Base-by-base conservation (phyloP, 139 green algal genomes). In the Picochlorum sp. region DNA sequence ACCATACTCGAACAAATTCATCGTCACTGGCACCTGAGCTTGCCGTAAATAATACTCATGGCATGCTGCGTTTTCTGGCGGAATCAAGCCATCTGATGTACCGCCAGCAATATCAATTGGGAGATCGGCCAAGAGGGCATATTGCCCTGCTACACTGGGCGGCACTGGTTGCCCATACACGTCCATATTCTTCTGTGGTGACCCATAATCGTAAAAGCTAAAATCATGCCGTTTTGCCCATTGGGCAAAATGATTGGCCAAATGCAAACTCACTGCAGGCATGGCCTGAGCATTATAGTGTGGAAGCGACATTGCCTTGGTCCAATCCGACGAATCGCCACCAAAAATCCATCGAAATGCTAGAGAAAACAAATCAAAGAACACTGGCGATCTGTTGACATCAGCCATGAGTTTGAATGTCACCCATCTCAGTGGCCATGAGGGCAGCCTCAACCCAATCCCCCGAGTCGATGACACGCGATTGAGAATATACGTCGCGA, bases 21-120 rank as follows among this genome's bases (percentile, higher is more conserved):
- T n/a, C 10, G 44, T 73, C 13, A 60, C 56, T 49, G 75, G 20
- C 3, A 83, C 44, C 5, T 81, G 79, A 2, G 78, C 84, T 21
- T 69, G 41, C 38, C 63, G 63, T 78, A 96, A 87, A 2, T 38
- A 58, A 4, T 77, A 34, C 15, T 73, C 77, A 75, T 96, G 89
- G 15, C 38, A 52, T 3, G 73, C 44, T 2, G 90, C 75, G 67
- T 88, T 85, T 20, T 67, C 34, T 24, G 54, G n/a, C 28, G 80
- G 73, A 45, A 97, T 92, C 45, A 97, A 65, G 37, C 88, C 83
- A 73, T 97, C 90, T 13, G 74, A 38, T 8, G 37, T 55, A 4
- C 91, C 91, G 11, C 77, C 82, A 44, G 93, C 76, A 47, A 97
- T 68, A 66, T 97, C 88, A 34, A 98, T 79, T 0, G 92, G 92